Evolutionary conservation across 192 early-diverging fungal species (phyloP), one percentile per base, ranked within the genome.

Genomic region (Kappamyces sp.): DNA sequence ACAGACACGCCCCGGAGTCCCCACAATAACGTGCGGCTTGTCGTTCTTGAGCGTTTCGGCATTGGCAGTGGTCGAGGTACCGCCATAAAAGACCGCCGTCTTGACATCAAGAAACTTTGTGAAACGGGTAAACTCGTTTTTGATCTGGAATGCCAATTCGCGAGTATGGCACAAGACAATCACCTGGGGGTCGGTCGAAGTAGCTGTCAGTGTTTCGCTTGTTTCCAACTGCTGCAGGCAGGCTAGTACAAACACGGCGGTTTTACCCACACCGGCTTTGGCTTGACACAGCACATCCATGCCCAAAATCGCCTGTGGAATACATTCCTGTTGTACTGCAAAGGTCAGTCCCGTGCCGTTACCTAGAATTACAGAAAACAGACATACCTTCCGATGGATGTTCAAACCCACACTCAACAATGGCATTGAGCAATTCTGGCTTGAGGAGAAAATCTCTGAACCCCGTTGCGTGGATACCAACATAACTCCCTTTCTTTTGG

Each of bases 251-350:
- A 98, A 98, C 35, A 98, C 94, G 3, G 94, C 94, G 4, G 95
- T 98, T 74, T 98, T 98, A 64, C 95, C 95, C 90, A 98, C 90
- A 68, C 95, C 95, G 66, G 87, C 89, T 73, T 98, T 98, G 65
- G 95, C 95, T 76, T 98, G 95, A 76, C 91, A 95, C 46, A 98
- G 79, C 36, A 97, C 91, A 75, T 98, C 95, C 80, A 89, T 94
- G 60, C 92, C 92, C 55, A 97, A 75, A 62, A 97, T 92, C 40
- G 95, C 90, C 61, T 94, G 93, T 43, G 95, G 93, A 64, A 98
- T 95, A 66, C 91, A 94, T 74, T 96, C 92, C 71, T 98, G 95
- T 77, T 98, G 95, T 34, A 98, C 95, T 90, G 66, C 49, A 60
- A 33, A 47, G 3, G 51, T 7, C 36, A 58, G 35, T n/a, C 23